Evolutionary conservation across 106 monocot genomes (phyloP), one percentile per base, ranked within the genome.

Genomic region (Dioscorea zingiberensis): DNA sequence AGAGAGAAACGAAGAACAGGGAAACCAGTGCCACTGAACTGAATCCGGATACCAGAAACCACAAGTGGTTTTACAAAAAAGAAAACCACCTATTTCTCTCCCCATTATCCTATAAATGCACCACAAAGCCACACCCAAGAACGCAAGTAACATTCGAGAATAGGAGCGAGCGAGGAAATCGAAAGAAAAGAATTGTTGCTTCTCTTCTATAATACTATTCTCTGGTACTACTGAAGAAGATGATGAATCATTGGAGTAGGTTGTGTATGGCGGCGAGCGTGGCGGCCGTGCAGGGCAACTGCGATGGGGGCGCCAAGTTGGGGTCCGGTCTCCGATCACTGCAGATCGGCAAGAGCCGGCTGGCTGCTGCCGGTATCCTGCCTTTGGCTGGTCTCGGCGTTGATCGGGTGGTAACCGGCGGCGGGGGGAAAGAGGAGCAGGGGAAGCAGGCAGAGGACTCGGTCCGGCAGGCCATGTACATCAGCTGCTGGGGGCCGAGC

Each of bases 251-350:
- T 48, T 38, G 80, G 73, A 74, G 71, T 54, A 66, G 71, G 59
- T 71, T 73, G n/a, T 87, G 79, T 73, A 77, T 77, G 87, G 79
- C 83, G 5, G 80, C 79, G 22, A 77, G 55, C 65, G 74, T 78
- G 21, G 74, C 80, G 13, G 73, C 62, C 28, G 64, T 77, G 54
- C 49, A 69, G 27, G 74, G 67, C 4, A 44, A 61, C 44, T 24
- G 26, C 21, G 77, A 73, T 26, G 63, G 44, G 0, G 51, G 62
- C 32, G 21, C 24, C 38, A 13, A 26, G 29, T 26, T 54, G 55
- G 17, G 45, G 12, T 28, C 25, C 45, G 62, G 73, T 21, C 10
- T 66, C 16, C 58, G 45, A 47, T 44, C 47, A 13, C 7, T 13
- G 67, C 28, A 29, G 26, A 17, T 30, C 44, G 45, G 48, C 4